phyloP scores from a whole-genome alignment of 345 rosid genomes.

The Eucalyptus paniculata region DNA sequence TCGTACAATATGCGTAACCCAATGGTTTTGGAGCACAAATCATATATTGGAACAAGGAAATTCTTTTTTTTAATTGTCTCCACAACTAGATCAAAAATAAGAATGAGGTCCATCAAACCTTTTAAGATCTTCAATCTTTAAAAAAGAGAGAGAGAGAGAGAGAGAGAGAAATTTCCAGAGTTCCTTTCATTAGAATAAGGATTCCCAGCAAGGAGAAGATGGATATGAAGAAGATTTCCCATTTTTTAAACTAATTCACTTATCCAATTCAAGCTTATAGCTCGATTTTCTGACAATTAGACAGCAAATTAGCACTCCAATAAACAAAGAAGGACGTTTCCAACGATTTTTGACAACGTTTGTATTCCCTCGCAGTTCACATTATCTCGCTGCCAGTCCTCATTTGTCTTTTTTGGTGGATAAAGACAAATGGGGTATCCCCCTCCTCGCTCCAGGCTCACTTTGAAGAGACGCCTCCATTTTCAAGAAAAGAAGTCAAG shows the following conservation, averaged over 20 bases:
- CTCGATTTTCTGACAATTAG: not conserved
- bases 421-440: not conserved
- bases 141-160: rapidly evolving
- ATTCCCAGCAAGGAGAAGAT: not conserved
- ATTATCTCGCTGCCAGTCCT: too few relatives aligned
- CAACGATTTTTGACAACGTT: too few relatives aligned
- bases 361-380: too few relatives aligned
- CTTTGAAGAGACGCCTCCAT: not conserved
- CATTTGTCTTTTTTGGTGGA: not conserved
- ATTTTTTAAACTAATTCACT: not conserved
- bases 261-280: not conserved
- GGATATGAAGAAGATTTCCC: not conserved
- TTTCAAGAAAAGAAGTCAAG: not conserved
- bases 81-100: too few relatives aligned
- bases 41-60: too few relatives aligned
- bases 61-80: too few relatives aligned
- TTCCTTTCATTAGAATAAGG: not conserved
- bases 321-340: not conserved
- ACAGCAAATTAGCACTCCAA: not conserved
- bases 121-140: too few relatives aligned
- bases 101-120: too few relatives aligned
- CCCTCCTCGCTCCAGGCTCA: not conserved
- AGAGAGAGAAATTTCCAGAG: too few relatives aligned
- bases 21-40: too few relatives aligned
- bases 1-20: too few relatives aligned